phyloP scores from a whole-genome alignment of 164 flowering plant genomes.

The Houttuynia cordata region DNA sequence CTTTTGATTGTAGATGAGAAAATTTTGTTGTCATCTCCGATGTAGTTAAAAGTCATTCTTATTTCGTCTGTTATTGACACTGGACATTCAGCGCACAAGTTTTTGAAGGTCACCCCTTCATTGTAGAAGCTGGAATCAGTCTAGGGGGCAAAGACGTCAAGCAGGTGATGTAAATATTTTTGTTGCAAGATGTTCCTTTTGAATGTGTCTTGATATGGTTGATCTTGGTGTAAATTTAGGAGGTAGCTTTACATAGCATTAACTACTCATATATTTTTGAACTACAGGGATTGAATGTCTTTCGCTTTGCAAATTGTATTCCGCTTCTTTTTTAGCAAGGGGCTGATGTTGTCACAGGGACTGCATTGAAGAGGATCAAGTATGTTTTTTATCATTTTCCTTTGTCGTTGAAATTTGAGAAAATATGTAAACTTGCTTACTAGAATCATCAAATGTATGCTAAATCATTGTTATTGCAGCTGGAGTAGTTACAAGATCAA shows the following conservation, averaged over 20 bases:
- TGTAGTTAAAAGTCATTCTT: not conserved
- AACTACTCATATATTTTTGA: not conserved
- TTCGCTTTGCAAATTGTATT: slow-evolving; percentile 94
- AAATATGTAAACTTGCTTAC: not conserved
- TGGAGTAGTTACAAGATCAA: slow-evolving; percentile 95
- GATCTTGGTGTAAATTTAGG: not conserved
- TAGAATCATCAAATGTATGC: too few relatives aligned
- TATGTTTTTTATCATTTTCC: slow-evolving; percentile 12
- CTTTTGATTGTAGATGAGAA: not conserved
- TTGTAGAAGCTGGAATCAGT: slow-evolving; percentile 97
- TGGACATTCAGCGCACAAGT: slow-evolving; percentile 69
- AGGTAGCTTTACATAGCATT: not conserved
- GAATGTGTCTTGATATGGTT: slow-evolving; percentile 8
- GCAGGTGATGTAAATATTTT: slow-evolving; percentile 30
- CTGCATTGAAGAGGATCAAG: slow-evolving; percentile 90
- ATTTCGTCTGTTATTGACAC: not conserved
- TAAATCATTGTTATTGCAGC: slow-evolving; percentile 23
- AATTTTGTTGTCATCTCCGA: too few relatives aligned
- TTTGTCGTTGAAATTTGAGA: not conserved
- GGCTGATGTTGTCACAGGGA: slow-evolving; percentile 98
- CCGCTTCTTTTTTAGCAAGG: slow-evolving; percentile 99
- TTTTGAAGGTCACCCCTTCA: slow-evolving; percentile 97
- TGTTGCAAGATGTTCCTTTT: not conserved
- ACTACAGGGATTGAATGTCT: slow-evolving; percentile 81
- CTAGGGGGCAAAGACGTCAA: slow-evolving; percentile 98